Evolutionary conservation across 1,284 basidiomycete genomes (phyloP), one percentile per base, ranked within the genome.

Genomic region (Papiliotrema laurentii): DNA sequence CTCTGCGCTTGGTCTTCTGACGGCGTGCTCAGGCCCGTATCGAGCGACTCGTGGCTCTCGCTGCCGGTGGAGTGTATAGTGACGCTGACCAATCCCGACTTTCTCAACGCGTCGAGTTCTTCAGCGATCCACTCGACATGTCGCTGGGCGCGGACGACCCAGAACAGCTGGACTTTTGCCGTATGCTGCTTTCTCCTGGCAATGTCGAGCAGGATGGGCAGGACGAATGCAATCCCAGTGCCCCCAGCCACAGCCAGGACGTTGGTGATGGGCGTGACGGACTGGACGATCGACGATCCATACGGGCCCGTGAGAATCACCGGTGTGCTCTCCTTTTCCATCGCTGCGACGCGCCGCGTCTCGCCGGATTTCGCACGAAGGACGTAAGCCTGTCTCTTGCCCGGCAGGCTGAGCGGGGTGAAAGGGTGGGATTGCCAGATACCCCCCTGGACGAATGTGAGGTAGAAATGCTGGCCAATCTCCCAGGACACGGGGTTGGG

Each of bases 401-500:
- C 60, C 7, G 59, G 56, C 16, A 59, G 35, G 16, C 55, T 58
- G n/a, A 64, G 49, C 1, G 64, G 64, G 4, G 64, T 66, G 51
- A 66, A 66, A 1, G 64, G 64, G 47, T 66, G 64, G 1, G 58
- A 59, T 47, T 66, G 64, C 64, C 64, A 66, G 43, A 64, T 57
- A 25, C 54, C 50, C 3, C 49, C 49, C n/a, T 56, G 37, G 16
- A 55, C 35, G 44, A 66, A 66, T 18, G 57, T 61, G 37, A 64
- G 50, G 54, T 54, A 66, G 47, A 57, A 66, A 49, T 66, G 64
- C 53, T 66, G 64, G 10, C 64, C 64, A 37, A 63, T 45, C 1
- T 25, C n/a, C 42, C 48, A 60, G 2, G 49, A 36, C 26, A 56
- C 33, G 5, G 51, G 44, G 11, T 48, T 41, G 16, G 53, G 45